phyloP scores from a whole-genome alignment of 2,329 filamentous ascomycete species.

The Aspergillus novoparasiticus region DNA sequence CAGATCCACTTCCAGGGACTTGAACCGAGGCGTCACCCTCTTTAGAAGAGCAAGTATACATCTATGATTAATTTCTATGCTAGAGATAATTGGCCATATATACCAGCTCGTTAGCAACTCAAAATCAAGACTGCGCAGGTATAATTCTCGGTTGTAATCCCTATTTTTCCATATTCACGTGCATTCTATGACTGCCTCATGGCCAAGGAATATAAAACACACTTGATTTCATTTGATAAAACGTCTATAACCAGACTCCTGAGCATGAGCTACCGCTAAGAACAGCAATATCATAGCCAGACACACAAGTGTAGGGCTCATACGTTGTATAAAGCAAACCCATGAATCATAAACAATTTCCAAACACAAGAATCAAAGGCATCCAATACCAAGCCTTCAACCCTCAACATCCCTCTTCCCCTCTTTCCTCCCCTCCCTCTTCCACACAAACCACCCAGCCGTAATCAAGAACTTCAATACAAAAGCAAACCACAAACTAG shows the following conservation, averaged over 20 bases:
- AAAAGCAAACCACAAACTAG: slow-evolving; percentile 45
- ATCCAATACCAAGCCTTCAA: slow-evolving; percentile 2
- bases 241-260: not conserved
- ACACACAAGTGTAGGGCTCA: not conserved
- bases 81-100: not conserved
- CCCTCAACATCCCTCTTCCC: slow-evolving; percentile 13
- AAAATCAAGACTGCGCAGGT: not conserved
- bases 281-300: not conserved
- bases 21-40: not conserved
- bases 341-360: not conserved
- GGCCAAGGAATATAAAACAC: not conserved
- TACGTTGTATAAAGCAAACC: not conserved
- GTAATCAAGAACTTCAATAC: slow-evolving; percentile 39
- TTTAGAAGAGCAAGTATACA: not conserved
- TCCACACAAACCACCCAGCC: slow-evolving; percentile 42
- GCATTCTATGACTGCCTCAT: not conserved
- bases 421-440: slow-evolving; percentile 11
- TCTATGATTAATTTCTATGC: not conserved
- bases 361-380: not conserved
- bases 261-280: not conserved
- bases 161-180: not conserved
- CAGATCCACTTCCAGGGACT: not conserved
- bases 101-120: not conserved
- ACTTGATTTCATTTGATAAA: not conserved
- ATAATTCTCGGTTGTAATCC: not conserved